These are phyloP conservation scores for Tausonia pullulans DNA, from an alignment of 1,284 basidiomycete genomes.

Conservation along the genomic window DNA sequence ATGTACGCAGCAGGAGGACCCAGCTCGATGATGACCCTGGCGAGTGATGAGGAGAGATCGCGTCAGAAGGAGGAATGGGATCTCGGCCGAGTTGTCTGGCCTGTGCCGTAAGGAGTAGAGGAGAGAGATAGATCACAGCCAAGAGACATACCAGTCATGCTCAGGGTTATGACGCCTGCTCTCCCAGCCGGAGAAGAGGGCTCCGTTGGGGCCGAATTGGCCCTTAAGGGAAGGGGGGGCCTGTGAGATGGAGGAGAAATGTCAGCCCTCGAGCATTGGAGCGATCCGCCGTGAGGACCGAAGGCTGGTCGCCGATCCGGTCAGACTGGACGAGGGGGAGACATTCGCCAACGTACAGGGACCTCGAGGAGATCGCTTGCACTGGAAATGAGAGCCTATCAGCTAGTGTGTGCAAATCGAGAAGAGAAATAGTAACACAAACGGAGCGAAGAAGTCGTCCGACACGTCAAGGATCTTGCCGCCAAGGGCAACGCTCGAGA, in stretches of 20 bases:
- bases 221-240: slow-evolving; percentile 75
- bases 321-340: neutral
- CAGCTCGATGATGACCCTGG: slow-evolving; percentile 79
- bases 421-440: neutral
- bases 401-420: neutral
- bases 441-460: slow-evolving; percentile 89
- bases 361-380: slow-evolving; percentile 73
- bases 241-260: slow-evolving; percentile 1
- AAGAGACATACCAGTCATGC: slow-evolving; percentile 77
- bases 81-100: neutral
- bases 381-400: neutral
- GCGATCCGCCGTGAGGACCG: no score
- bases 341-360: slow-evolving; percentile 41
- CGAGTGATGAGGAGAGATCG: neutral
- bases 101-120: neutral
- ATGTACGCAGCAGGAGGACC: slow-evolving; percentile 61
- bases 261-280: neutral
- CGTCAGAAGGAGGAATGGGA: neutral
- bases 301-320: no score
- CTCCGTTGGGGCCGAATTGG: slow-evolving; percentile 91
- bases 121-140: neutral
- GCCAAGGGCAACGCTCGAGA: slow-evolving; percentile 78
- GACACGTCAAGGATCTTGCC: slow-evolving; percentile 64
- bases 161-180: slow-evolving; percentile 73
- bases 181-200: slow-evolving; percentile 93